Percentiles rank a stretch among this genome's conserved stretches.
Conservation (phyloP, 1,284 basidiomycete species). For the Trametes pubescens region DNA sequence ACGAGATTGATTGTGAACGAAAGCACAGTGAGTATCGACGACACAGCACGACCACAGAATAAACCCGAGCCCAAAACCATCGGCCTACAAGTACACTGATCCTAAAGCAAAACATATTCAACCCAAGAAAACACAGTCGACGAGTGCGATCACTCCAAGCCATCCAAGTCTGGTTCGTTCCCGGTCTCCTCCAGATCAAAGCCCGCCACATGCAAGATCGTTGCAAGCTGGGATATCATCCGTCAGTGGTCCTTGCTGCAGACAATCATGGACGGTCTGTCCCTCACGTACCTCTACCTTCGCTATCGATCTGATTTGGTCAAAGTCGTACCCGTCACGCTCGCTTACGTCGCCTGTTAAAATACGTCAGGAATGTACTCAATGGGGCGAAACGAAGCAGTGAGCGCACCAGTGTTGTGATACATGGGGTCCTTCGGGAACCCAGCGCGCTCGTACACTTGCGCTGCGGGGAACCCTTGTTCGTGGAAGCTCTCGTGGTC, state of each 20-base stretch:
- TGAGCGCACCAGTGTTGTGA: constrained; percentile 71
- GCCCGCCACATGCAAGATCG: constrained; percentile 59
- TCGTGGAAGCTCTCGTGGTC: constrained; percentile 90
- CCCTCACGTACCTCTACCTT: constrained; percentile 78
- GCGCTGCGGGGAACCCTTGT: constrained; percentile 83
- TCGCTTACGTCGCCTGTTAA: constrained; percentile 75
- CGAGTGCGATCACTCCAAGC: not conserved
- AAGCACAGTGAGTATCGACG: not conserved
- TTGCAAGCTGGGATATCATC: constrained; percentile 53
- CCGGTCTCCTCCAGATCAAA: constrained; percentile 49
- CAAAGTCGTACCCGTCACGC: constrained; percentile 80
- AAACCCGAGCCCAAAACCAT: no score
- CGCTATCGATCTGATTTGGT: constrained; percentile 81
- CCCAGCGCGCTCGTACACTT: constrained; percentile 85
- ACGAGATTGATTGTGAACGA: no score
- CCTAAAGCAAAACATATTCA: not conserved
- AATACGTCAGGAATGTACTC: not conserved
- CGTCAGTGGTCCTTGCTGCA: not conserved
- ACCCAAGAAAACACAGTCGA: not conserved
- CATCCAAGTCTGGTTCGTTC: not conserved
- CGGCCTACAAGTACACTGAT: not conserved
- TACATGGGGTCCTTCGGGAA: constrained; percentile 87
- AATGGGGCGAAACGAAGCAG: not conserved
- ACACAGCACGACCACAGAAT: no score
- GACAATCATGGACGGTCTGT: not conserved